These are phyloP conservation scores for Blastomyces gilchristii DNA, from an alignment of 2,329 filamentous ascomycete genomes.

Conservation along the genomic window DNA sequence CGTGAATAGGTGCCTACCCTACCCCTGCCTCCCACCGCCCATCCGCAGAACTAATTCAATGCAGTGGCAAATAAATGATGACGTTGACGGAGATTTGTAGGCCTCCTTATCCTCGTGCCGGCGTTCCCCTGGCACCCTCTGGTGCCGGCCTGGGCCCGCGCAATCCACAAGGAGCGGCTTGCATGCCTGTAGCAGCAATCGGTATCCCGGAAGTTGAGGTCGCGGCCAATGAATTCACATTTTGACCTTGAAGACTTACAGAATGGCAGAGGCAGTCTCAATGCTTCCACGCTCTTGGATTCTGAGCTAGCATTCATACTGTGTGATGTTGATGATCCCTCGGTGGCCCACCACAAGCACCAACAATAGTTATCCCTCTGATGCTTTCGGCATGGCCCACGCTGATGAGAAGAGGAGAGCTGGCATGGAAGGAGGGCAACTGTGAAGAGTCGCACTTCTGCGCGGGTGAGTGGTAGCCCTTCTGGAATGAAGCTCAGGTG, in stretches of 20 bases:
- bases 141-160: neutral
- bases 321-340: neutral
- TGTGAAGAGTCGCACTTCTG: neutral
- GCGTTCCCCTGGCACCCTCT: neutral
- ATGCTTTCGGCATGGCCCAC: neutral
- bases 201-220: neutral
- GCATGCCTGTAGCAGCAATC: neutral
- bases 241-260: neutral
- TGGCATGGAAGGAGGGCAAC: neutral
- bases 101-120: neutral
- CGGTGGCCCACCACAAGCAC: neutral
- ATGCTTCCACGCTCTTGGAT: neutral
- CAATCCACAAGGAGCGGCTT: neutral
- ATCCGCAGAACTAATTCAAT: neutral
- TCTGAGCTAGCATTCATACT: neutral
- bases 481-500: neutral
- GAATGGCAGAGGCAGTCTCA: neutral
- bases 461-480: neutral
- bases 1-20: neutral
- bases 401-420: neutral
- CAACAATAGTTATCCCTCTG: neutral
- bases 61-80: neutral
- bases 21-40: neutral
- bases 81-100: neutral
- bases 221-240: too few relatives aligned